phyloP scores from a whole-genome alignment of 345 rosid species.

The Raphanus raphanistrum region DNA sequence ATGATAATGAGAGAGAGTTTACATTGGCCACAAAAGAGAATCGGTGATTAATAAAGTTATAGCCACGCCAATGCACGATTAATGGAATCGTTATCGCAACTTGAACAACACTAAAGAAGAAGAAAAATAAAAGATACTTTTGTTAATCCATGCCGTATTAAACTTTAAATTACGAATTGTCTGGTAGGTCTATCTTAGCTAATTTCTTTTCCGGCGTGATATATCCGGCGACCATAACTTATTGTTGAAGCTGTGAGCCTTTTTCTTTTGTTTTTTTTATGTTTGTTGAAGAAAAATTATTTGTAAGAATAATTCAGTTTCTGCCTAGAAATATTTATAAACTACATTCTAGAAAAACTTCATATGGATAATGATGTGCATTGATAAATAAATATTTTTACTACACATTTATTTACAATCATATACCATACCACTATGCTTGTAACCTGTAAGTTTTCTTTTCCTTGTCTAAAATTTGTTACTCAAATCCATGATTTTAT shows the following conservation, averaged over 20 bases:
- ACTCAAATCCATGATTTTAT: not conserved
- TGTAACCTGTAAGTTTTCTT: not conserved
- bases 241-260: not conserved
- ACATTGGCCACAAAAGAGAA: slow-evolving; percentile 39
- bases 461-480: not conserved
- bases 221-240: slow-evolving; percentile 2
- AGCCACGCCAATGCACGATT: slow-evolving; percentile 35
- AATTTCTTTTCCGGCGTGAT: slow-evolving; percentile 19
- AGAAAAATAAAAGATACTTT: not conserved
- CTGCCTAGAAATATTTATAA: not conserved
- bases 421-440: not conserved
- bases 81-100: slow-evolving; percentile 14
- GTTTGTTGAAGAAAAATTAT: not conserved
- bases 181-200: slow-evolving; percentile 22
- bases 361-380: not conserved
- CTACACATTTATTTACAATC: not conserved
- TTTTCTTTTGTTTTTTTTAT: not conserved
- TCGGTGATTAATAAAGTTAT: slow-evolving; percentile 26
- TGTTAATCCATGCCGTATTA: slow-evolving; percentile 24
- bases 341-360: not conserved
- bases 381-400: not conserved
- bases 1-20: slow-evolving; percentile 22
- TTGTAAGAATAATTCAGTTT: not conserved
- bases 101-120: not conserved
- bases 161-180: slow-evolving; percentile 17